A percentile compares a stretch with the other conserved stretches of the same genome.
Conservation (phyloP, 2,329 filamentous ascomycete genomes). For the Neofusicoccum laricinum region DNA sequence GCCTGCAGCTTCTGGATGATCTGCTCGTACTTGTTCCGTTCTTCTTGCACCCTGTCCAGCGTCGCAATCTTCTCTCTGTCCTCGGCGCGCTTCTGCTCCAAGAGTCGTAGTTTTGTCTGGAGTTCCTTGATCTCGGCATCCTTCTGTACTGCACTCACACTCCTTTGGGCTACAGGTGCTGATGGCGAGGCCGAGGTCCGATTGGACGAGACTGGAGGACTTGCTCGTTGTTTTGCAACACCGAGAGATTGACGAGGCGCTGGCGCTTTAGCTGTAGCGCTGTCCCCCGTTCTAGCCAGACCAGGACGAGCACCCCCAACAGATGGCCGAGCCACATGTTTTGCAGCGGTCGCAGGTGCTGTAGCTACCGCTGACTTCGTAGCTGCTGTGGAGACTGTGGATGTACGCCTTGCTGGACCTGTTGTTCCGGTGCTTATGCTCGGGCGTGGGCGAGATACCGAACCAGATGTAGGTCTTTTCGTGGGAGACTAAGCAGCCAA, state of each 20-base stretch:
- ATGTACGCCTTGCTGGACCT: conserved; percentile 10
- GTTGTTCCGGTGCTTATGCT: conserved; percentile 11
- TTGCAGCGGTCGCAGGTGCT: background rate
- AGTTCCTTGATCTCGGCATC: conserved; percentile 74
- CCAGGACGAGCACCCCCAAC: conserved; percentile 1
- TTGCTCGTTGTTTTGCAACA: conserved; percentile 2
- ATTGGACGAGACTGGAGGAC: conserved; percentile 19
- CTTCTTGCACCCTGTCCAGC: conserved; percentile 71
- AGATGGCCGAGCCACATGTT: conserved; percentile 3
- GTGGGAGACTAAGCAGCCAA: conserved; percentile 13
- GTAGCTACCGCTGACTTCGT: conserved; percentile 1
- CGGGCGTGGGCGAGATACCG: conserved; percentile 15
- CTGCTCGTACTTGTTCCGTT: conserved; percentile 73
- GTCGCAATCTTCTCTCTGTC: conserved; percentile 81
- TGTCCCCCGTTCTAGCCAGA: conserved; percentile 4
- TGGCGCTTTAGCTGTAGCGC: background rate
- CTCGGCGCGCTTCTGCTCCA: conserved; percentile 84
- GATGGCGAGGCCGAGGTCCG: conserved; percentile 1
- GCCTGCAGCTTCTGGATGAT: conserved; percentile 89
- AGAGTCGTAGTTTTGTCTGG: conserved; percentile 78
- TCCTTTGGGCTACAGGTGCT: conserved; percentile 10
- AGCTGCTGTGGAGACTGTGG: conserved; percentile 10
- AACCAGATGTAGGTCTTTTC: conserved; percentile 18
- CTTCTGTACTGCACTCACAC: conserved; percentile 23
- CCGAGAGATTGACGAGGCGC: background rate